Conservation (phyloP, 2,329 filamentous ascomycete species). For the Fusarium falciforme region DNA sequence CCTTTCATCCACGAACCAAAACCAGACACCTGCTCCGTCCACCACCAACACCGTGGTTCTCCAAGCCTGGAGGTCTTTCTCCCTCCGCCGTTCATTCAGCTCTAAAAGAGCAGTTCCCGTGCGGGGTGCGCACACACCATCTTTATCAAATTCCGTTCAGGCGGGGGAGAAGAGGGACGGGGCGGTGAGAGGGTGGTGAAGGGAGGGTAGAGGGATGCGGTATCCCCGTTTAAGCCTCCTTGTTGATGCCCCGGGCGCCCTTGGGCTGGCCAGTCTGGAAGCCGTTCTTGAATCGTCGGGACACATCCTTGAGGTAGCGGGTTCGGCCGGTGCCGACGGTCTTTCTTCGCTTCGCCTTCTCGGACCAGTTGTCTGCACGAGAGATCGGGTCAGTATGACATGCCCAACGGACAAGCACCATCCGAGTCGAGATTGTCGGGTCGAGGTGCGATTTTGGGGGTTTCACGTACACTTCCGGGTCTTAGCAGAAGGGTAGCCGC, state of each 20-base stretch:
- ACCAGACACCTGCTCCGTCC: constrained; percentile 28
- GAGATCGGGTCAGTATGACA: constrained; percentile 31
- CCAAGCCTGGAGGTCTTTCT: constrained; percentile 14
- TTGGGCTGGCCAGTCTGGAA: constrained; percentile 94
- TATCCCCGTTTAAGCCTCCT: constrained; percentile 49
- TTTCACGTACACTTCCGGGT: constrained; percentile 93
- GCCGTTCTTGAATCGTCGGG: constrained; percentile 96
- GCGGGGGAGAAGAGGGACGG: constrained; percentile 17
- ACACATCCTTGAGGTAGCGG: constrained; percentile 92
- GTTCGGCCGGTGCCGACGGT: constrained; percentile 97
- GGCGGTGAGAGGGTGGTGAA: constrained; percentile 25
- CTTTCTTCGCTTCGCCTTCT: constrained; percentile 99
- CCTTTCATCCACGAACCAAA: constrained; percentile 35
- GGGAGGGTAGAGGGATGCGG: constrained; percentile 31
- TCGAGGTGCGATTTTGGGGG: constrained; percentile 9
- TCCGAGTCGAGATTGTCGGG: constrained; percentile 17
- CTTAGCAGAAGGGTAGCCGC: constrained; percentile 98
- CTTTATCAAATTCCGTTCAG: constrained; percentile 21
- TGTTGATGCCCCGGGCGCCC: constrained; percentile 74
- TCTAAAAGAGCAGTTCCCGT: constrained; percentile 10
- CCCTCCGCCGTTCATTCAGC: constrained; percentile 9
- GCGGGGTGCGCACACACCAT: background rate
- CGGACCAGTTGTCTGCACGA: constrained; percentile 94
- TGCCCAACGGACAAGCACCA: constrained; percentile 1
- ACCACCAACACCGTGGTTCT: constrained; percentile 29